Evolutionary conservation across 805 yeast species (phyloP), one percentile per base, ranked within the genome.

Genomic region (Zygoascus ofunaensis): DNA sequence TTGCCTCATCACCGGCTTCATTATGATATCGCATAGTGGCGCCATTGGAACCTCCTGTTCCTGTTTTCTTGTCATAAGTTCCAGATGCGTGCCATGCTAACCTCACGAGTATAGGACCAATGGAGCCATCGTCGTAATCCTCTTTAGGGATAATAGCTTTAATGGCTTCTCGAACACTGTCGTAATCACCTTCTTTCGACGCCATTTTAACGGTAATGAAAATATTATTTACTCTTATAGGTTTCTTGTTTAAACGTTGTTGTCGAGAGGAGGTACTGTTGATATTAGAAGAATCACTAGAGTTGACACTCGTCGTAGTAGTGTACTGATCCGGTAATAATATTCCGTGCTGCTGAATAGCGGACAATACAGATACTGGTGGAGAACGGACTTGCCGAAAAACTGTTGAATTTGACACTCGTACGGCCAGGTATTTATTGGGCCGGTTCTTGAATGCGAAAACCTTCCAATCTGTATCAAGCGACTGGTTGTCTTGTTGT

Each of bases 51-150:
- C 80, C 79, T 14, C 71, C 71, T 1, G 79, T 61, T 38, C 73
- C 69, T 18, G 68, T 64, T n/a, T 62, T 59, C 51, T 66, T 67
- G 55, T 84, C 86, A 62, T 71, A 87, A 17, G 92, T 83, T 30
- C 94, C 95, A 46, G 85, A 74, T 30, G 81, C 75, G 60, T 86
- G 94, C 95, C 95, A 86, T 22, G 94, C 82, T 44, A 84, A 71
- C 55, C 95, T 76, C 20, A 86, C 77, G 34, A 86, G 66, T 14
- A 81, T 77, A 7, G 95, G 95, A 1, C 89, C 81, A 21, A 80
- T 77, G 3, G 81, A 74, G 4, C 83, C 83, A 57, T 78, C 82
- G 54, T 79, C 84, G 57, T 70, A 74, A 42, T 67, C 79, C 48
- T 70, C 74, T 30, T 66, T 63, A 37, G 68, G 68, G 37, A 66